Percentiles rank a stretch among this genome's conserved stretches.
phyloP scores from a whole-genome alignment of 305 asterid species.

The Fraxinus sp. region DNA sequence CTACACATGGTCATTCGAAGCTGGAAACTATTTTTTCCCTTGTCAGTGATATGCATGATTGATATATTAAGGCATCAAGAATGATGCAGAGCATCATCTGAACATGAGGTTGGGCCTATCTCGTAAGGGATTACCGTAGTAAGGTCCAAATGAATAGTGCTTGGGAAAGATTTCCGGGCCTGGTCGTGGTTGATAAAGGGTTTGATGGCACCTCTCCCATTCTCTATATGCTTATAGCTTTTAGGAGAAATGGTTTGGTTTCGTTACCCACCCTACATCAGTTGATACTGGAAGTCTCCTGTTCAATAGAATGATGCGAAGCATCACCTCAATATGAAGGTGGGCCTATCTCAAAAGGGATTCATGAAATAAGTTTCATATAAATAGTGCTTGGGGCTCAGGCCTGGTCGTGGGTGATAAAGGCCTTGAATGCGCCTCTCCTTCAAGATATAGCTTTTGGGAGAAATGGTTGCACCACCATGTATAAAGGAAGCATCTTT shows the following conservation, averaged over 20 bases:
- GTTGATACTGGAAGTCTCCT: neutral
- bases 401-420: neutral
- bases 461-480: neutral
- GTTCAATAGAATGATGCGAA: neutral
- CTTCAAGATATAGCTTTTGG: neutral
- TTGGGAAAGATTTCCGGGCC: neutral
- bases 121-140: neutral
- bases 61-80: neutral
- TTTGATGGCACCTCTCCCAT: neutral
- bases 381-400: neutral
- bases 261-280: neutral
- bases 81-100: neutral
- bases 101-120: neutral
- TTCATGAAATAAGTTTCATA: neutral
- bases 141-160: neutral
- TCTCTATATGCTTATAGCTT: neutral
- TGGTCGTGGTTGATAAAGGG: neutral
- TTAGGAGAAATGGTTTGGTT: neutral
- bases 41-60: neutral
- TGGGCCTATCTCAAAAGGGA: neutral
- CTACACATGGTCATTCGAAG: conserved; percentile 19
- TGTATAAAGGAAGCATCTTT: neutral
- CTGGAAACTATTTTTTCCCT: conserved; percentile 11
- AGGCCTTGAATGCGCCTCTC: neutral
- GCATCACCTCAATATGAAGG: neutral